Percentiles rank a stretch among this genome's conserved stretches.
These are phyloP conservation scores for Microsporum audouinii DNA, from an alignment of 2,329 filamentous ascomycete species.

Conservation along the genomic window DNA sequence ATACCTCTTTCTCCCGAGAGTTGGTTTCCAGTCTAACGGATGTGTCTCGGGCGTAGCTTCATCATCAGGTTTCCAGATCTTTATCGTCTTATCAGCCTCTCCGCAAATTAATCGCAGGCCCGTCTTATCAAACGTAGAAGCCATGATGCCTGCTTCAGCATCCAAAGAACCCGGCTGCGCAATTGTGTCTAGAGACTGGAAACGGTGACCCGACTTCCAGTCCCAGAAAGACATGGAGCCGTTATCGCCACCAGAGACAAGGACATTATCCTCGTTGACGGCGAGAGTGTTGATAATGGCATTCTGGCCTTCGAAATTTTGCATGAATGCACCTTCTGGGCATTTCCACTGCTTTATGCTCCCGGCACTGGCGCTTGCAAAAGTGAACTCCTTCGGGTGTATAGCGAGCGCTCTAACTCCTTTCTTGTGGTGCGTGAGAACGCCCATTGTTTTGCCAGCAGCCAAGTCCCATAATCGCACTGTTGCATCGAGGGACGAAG, in stretches of 20 bases:
- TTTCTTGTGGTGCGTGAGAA: slow-evolving; percentile 97
- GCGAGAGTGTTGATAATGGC: slow-evolving; percentile 89
- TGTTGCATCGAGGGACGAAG: slow-evolving; percentile 80
- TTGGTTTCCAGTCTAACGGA: slow-evolving; percentile 85
- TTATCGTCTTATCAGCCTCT: slow-evolving; percentile 96
- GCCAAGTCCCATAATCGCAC: slow-evolving; percentile 91
- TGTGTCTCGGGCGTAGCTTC: slow-evolving; percentile 82
- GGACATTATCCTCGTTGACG: slow-evolving; percentile 86
- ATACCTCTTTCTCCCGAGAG: slow-evolving; percentile 63
- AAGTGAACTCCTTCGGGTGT: slow-evolving; percentile 91
- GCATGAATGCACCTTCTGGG: slow-evolving; percentile 96
- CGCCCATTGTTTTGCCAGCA: slow-evolving; percentile 89
- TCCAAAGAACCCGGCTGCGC: slow-evolving; percentile 90
- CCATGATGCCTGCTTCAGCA: slow-evolving; percentile 90
- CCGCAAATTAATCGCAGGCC: slow-evolving; percentile 84
- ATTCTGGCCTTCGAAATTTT: slow-evolving; percentile 95
- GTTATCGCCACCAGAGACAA: slow-evolving; percentile 93
- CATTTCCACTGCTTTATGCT: slow-evolving; percentile 99
- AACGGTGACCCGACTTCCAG: slow-evolving; percentile 91
- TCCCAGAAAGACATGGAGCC: slow-evolving; percentile 97
- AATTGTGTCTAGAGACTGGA: slow-evolving; percentile 78
- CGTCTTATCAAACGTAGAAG: slow-evolving; percentile 80
- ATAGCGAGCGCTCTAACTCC: slow-evolving; percentile 73
- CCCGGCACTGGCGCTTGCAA: slow-evolving; percentile 79
- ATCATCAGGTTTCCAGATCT: slow-evolving; percentile 93